These are phyloP conservation scores for Ceratocystis cubensis DNA, from an alignment of 2,329 filamentous ascomycete genomes.

Conservation along the genomic window DNA sequence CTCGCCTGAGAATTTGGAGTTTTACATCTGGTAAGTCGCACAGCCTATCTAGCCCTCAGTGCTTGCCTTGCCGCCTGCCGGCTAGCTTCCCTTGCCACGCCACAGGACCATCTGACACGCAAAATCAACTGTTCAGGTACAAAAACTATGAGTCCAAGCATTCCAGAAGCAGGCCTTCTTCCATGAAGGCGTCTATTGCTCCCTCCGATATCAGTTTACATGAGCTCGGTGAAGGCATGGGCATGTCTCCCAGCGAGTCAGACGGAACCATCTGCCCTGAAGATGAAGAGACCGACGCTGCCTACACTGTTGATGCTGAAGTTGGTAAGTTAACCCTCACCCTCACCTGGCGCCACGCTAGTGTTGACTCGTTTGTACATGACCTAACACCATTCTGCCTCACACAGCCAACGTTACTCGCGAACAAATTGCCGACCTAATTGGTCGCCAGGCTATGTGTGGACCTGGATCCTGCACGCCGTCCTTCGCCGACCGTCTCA, in stretches of 20 bases:
- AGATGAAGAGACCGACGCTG: conserved; percentile 27
- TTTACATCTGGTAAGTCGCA: conserved; percentile 35
- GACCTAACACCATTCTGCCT: conserved; percentile 1
- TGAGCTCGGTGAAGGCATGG: conserved; percentile 11
- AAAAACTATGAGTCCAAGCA: conserved; percentile 32
- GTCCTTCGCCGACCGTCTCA: conserved; percentile 23
- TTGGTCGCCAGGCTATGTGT: conserved; percentile 20
- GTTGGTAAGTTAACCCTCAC: conserved; percentile 25
- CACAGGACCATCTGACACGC: not conserved
- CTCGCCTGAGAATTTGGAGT: conserved; percentile 38
- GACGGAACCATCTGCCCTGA: conserved; percentile 22
- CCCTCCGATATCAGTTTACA: conserved; percentile 18
- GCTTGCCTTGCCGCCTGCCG: not conserved
- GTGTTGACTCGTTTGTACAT: not conserved
- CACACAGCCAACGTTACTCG: conserved; percentile 19
- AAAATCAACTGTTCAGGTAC: conserved; percentile 28
- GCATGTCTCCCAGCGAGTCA: conserved; percentile 6
- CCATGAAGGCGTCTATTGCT: conserved; percentile 20
- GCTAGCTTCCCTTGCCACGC: not conserved
- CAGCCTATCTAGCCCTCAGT: not conserved
- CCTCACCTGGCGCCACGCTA: not conserved
- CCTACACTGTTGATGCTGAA: conserved; percentile 27
- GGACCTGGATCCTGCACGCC: conserved; percentile 19
- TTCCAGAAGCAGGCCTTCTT: conserved; percentile 17
- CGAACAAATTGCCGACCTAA: conserved; percentile 21